Evolutionary conservation across 108 stramenopile species (phyloP).

Genomic region (Cyclotella kingstonii): DNA sequence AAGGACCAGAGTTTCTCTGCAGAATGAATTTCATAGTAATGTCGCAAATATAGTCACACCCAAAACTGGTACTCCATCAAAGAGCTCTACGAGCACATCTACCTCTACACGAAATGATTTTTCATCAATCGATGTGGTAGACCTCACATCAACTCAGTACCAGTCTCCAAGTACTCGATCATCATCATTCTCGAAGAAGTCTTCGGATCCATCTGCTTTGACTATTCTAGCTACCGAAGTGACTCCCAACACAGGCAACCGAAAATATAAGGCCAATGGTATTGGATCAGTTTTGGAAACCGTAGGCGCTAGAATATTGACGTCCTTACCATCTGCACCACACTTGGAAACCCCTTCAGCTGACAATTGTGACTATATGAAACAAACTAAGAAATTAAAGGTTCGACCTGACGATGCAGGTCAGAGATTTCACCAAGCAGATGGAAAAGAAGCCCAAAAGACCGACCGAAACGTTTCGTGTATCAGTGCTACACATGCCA

Average conservation of each 20-base stretch:
- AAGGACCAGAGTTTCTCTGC: neutral
- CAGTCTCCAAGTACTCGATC: neutral
- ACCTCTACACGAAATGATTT: no score
- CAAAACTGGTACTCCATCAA: neutral
- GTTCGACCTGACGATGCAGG: no score
- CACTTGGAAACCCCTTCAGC: no score
- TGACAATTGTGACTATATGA: no score
- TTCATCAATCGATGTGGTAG: neutral
- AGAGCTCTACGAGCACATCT: neutral
- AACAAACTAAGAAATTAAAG: no score
- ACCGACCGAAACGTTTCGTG: no score
- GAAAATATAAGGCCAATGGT: neutral
- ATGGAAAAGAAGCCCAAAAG: no score
- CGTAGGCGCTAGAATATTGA: no score
- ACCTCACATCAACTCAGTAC: neutral
- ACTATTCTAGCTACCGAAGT: neutral
- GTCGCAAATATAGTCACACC: neutral
- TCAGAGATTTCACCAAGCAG: no score
- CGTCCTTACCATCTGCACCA: no score
- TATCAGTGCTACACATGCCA: no score
- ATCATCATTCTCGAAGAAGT: neutral
- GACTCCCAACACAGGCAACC: neutral
- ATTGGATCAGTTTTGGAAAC: neutral
- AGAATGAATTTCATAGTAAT: neutral
- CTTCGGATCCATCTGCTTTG: slow-evolving; percentile 1